Conservation (phyloP, 2,329 filamentous ascomycete genomes). For the Aspergillus fischeri region DNA sequence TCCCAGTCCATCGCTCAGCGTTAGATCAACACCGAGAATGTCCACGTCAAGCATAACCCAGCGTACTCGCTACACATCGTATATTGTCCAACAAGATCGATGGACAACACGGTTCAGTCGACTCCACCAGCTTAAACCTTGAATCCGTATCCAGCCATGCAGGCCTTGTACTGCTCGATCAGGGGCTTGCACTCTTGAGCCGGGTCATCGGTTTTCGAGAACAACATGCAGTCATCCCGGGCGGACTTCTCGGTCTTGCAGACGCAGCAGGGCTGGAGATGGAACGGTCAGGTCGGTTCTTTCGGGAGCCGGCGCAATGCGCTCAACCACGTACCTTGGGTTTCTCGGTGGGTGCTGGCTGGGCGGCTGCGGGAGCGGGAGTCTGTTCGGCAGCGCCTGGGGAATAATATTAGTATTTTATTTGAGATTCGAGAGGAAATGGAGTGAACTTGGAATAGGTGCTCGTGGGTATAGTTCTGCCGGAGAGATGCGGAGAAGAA, state of each 20-base stretch:
- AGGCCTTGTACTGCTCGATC: conserved; percentile 80
- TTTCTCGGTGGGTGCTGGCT: conserved; percentile 29
- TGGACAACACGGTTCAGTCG: conserved; percentile 11
- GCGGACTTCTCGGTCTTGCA: conserved; percentile 91
- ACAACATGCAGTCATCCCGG: conserved; percentile 98
- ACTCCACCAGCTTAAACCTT: conserved; percentile 44
- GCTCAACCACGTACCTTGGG: conserved; percentile 30
- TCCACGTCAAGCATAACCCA: too few species aligned
- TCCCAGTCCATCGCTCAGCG: neutral
- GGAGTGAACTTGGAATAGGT: neutral
- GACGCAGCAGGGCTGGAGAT: conserved; percentile 81
- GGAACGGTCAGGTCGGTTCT: conserved; percentile 1
- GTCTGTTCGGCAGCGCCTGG: conserved; percentile 18
- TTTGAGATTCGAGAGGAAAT: neutral
- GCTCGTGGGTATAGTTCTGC: conserved; percentile 2
- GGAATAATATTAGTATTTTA: conserved; percentile 1
- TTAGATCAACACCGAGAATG: neutral
- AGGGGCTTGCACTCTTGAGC: conserved; percentile 73
- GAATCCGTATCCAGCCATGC: conserved; percentile 93
- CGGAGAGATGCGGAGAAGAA: conserved; percentile 2
- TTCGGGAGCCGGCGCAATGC: neutral
- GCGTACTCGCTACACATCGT: neutral
- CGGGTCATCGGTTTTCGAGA: conserved; percentile 79
- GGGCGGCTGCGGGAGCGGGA: conserved; percentile 16
- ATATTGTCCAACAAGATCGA: neutral